phyloP scores from a whole-genome alignment of 2,329 filamentous ascomycete genomes.

The Claviceps monticola region DNA sequence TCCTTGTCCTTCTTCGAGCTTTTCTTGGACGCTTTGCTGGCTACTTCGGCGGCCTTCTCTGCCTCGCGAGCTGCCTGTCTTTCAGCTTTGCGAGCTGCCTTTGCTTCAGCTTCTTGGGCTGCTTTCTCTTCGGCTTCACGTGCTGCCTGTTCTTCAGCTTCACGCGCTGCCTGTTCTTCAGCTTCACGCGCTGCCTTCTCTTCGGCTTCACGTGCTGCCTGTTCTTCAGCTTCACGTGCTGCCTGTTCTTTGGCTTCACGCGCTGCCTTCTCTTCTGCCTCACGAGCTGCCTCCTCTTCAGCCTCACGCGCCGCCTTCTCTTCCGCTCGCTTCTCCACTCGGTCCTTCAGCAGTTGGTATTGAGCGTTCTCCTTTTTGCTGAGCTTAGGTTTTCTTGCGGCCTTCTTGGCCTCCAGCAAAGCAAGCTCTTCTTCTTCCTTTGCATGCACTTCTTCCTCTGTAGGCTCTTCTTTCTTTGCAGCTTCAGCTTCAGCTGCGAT shows the following conservation, averaged over 20 bases:
- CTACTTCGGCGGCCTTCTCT: constrained; percentile 14
- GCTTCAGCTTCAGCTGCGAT: too few species aligned
- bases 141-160: constrained; percentile 27
- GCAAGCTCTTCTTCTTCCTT: constrained; percentile 25
- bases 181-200: constrained; percentile 12
- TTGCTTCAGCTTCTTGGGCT: constrained; percentile 9
- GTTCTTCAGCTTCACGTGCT: background rate
- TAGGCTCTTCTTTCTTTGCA: too few species aligned
- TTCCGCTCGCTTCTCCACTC: constrained; percentile 22
- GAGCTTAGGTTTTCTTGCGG: constrained; percentile 31
- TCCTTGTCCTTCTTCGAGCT: constrained; percentile 17
- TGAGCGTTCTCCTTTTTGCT: constrained; percentile 33
- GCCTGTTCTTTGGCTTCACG: background rate
- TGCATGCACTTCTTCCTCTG: background rate
- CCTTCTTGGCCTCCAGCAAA: constrained; percentile 32
- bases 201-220: background rate
- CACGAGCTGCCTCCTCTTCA: constrained; percentile 26
- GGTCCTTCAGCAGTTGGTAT: constrained; percentile 22
- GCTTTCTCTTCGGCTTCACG: constrained; percentile 20
- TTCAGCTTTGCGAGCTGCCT: constrained; percentile 15
- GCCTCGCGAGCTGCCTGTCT: constrained; percentile 17
- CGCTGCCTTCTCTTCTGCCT: constrained; percentile 20
- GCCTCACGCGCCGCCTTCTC: constrained; percentile 15
- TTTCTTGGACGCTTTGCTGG: constrained; percentile 28
- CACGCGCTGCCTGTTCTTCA: constrained; percentile 18